Evolutionary conservation across 345 rosid genomes (phyloP).

Genomic region (Excoecaria cochinchinensis): DNA sequence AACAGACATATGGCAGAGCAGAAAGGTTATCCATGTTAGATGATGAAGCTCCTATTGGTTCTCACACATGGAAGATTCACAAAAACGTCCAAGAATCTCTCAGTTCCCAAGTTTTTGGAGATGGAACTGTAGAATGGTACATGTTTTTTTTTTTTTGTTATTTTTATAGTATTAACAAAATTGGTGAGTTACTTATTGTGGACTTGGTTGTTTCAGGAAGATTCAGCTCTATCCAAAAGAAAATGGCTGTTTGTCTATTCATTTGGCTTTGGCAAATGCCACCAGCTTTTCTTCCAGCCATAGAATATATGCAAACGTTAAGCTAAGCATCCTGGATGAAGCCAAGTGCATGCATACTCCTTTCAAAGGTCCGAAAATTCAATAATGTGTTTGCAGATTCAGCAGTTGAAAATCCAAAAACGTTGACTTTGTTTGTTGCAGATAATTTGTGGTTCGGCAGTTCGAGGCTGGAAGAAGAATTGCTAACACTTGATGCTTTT

Average conservation of each 20-base stretch:
- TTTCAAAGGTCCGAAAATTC: neutral
- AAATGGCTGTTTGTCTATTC: neutral
- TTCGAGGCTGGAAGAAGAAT: neutral
- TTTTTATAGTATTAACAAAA: too few relatives aligned
- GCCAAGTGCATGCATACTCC: neutral
- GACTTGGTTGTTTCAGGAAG: conserved; percentile 16
- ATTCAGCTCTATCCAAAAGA: conserved; percentile 12
- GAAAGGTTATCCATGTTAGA: conserved; percentile 36
- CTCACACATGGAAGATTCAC: conserved; percentile 39
- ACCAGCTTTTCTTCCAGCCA: neutral
- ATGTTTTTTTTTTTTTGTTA: neutral
- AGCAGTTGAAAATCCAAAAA: neutral
- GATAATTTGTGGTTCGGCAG: neutral
- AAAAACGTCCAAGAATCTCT: conserved; percentile 16
- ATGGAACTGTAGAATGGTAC: conserved; percentile 11
- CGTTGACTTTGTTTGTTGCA: neutral
- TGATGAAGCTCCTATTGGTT: conserved; percentile 11
- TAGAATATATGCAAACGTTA: neutral
- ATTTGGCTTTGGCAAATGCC: conserved; percentile 9
- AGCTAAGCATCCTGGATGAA: neutral
- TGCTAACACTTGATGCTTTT: neutral
- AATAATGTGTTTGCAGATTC: neutral
- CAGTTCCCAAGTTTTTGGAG: conserved; percentile 30
- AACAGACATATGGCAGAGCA: conserved; percentile 26
- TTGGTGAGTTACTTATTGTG: neutral